Evolutionary conservation across 2,329 filamentous ascomycete species (phyloP).

Genomic region (Taxawa tesnikishii): DNA sequence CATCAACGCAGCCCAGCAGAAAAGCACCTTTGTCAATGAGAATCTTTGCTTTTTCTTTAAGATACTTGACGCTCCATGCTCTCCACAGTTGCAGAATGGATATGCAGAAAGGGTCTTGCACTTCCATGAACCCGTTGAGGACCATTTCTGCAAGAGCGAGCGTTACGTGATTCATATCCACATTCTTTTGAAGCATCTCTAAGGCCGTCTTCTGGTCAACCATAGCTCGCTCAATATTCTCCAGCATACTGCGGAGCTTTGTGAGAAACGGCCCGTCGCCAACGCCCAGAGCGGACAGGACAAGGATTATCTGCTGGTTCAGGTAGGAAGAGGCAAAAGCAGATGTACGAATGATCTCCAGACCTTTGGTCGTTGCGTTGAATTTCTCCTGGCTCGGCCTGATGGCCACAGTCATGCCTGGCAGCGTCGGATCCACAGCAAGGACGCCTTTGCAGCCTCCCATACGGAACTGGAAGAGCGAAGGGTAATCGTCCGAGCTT

Average conservation of each 20-base stretch:
- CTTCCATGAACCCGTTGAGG: constrained; percentile 62
- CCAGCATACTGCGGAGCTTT: constrained; percentile 57
- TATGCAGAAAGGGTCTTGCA: constrained; percentile 66
- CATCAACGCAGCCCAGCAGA: constrained; percentile 78
- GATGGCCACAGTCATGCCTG: constrained; percentile 57
- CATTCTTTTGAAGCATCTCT: constrained; percentile 55
- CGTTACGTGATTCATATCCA: constrained; percentile 78
- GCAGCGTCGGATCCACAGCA: constrained; percentile 50
- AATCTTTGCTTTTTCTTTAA: constrained; percentile 89
- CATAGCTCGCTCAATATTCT: constrained; percentile 59
- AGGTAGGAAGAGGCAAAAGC: constrained; percentile 64
- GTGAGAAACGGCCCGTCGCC: constrained; percentile 50
- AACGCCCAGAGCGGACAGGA: constrained; percentile 71
- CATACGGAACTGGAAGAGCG: constrained; percentile 82
- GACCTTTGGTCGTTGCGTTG: constrained; percentile 50
- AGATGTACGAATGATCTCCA: constrained; percentile 80
- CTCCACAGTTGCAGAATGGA: constrained; percentile 76
- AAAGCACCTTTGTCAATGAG: constrained; percentile 73
- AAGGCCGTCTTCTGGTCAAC: constrained; percentile 50
- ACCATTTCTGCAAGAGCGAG: constrained; percentile 65
- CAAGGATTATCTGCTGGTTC: constrained; percentile 79
- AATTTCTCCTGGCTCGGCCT: constrained; percentile 87
- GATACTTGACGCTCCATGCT: constrained; percentile 74
- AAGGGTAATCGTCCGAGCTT: constrained; percentile 46
- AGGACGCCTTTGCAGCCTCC: constrained; percentile 89